Percentiles rank a stretch among this genome's conserved stretches.
These are phyloP conservation scores for Solanum okadae DNA, from an alignment of 257 asterid genomes.

Conservation along the genomic window DNA sequence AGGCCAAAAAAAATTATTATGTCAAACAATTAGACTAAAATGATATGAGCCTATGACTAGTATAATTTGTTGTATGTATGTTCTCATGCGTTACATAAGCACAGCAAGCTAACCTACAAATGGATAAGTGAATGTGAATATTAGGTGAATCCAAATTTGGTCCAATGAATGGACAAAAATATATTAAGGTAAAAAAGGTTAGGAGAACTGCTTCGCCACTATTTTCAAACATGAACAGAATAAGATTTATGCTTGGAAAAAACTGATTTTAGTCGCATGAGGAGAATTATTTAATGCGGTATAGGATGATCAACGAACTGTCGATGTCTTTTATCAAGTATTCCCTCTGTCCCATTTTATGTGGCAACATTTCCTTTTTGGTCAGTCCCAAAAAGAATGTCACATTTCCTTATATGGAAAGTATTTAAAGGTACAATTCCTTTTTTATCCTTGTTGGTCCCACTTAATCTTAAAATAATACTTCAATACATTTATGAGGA, in stretches of 20 bases:
- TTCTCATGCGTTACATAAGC: neutral
- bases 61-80: neutral
- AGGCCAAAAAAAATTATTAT: neutral
- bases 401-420: too few relatives aligned
- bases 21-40: neutral
- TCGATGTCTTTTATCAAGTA: neutral
- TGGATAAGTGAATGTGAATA: neutral
- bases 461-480: too few relatives aligned
- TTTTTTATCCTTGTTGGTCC: too few relatives aligned
- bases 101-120: neutral
- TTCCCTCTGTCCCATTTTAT: too few relatives aligned
- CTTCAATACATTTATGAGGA: too few relatives aligned
- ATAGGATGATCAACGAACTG: too few relatives aligned
- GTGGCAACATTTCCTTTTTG: too few relatives aligned
- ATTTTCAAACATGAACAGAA: neutral
- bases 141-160: neutral
- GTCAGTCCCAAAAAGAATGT: too few relatives aligned
- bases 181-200: neutral
- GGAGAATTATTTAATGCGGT: neutral
- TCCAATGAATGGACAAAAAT: neutral
- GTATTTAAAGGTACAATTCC: too few relatives aligned
- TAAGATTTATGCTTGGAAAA: neutral
- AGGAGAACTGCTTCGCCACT: constrained; percentile 11
- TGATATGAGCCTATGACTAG: neutral
- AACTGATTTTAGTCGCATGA: neutral